Base-by-base conservation (phyloP, 805 yeast species). In the Saccharomycopsis sp. region DNA sequence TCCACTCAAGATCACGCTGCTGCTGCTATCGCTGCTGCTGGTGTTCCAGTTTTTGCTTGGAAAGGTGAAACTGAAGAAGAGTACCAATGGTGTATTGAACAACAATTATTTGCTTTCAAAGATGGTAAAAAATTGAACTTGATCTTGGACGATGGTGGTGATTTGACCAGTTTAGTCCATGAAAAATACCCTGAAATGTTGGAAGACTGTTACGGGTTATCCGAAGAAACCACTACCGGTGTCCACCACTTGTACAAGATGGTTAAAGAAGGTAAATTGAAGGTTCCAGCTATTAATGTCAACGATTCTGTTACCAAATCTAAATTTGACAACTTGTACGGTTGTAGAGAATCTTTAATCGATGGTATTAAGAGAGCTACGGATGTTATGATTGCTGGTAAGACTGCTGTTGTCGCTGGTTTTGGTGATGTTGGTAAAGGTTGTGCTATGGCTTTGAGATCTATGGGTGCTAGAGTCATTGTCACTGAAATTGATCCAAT, bases 361-460 rank as follows among this genome's bases (percentile, higher is more conserved):
- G 98, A 90, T 72, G 98, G 98, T 76, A 90, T 90, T 70, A 90
- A 90, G 83, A 87, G 97, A 76, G 98, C 97, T 68, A 90, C 98
- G 64, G 98, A 90, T 65, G 97, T 90, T 60, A 93, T 90, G 97
- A 83, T 90, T 64, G 97, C 97, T 58, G 98, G 98, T 75, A 90
- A 90, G 77, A 93, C 86, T 64, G 95, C 97, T 52, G 94, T 90
- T 60, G 97, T 90, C 61, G 97, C 96, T 53, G 98, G 98, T 73
- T 90, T 81, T 77, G 98, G 98, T 80, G 98, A 90, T 67, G 98
- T 90, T 65, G 98, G 98, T 76, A 90, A 90, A 77, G 98, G 98
- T 70, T 90, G 98, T 80, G 97, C 96, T 68, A 84, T 88, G 86
- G 96, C 98, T 56, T 80, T 93, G 63, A 83, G 86, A 74, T 89